Evolutionary conservation across 192 early-diverging fungal genomes (phyloP).

Genomic region (Diversispora epigaea): DNA sequence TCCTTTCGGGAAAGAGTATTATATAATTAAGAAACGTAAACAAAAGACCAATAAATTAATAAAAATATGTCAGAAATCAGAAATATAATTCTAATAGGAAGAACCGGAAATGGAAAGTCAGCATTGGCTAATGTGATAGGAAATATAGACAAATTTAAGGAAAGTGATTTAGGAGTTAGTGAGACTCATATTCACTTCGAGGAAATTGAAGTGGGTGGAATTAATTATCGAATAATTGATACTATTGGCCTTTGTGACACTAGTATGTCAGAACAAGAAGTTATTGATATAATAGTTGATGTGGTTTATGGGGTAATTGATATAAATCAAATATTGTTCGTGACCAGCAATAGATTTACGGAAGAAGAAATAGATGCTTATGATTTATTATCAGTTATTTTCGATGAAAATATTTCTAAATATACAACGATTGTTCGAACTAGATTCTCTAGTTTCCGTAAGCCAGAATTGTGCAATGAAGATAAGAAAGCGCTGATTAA

Average conservation of each 20-base stretch:
- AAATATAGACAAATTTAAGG: conserved; percentile 14
- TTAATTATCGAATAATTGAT: too few species aligned
- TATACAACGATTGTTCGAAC: conserved; percentile 24
- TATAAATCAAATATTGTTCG: conserved; percentile 19
- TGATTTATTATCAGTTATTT: conserved; percentile 17
- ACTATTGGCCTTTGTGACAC: conserved; percentile 18
- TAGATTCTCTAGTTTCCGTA: not conserved
- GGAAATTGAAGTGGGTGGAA: not conserved
- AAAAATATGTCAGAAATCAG: too few species aligned
- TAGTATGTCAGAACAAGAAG: not conserved
- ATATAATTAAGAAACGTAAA: too few species aligned
- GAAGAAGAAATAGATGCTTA: not conserved
- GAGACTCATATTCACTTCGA: not conserved
- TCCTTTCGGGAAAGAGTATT: too few species aligned
- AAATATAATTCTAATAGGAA: conserved; percentile 8
- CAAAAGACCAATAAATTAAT: too few species aligned
- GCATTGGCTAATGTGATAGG: conserved; percentile 11
- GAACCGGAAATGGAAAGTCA: not conserved
- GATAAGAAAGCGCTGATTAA: conserved; percentile 1
- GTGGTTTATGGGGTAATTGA: not conserved
- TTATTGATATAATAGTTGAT: not conserved
- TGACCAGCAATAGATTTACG: not conserved
- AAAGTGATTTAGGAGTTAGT: not conserved
- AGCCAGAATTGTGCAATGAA: not conserved
- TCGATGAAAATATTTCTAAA: conserved; percentile 4